These are phyloP conservation scores for Volvox africanus DNA, from an alignment of 139 green algal species.

Conservation along the genomic window DNA sequence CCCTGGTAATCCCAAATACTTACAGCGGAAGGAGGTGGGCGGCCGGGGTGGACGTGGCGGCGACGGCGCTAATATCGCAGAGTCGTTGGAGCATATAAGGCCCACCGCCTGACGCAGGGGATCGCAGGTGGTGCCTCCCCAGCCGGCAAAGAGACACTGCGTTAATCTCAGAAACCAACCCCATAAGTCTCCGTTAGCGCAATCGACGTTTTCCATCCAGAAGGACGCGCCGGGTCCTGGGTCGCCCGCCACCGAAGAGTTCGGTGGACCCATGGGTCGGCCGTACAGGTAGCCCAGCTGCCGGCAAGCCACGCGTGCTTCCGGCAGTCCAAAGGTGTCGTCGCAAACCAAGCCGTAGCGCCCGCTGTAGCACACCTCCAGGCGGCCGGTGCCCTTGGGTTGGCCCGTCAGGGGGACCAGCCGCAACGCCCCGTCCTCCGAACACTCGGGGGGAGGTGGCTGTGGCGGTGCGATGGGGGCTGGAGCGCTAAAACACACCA, in stretches of 20 bases:
- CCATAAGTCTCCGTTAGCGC: not conserved
- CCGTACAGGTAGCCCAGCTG: constrained; percentile 42
- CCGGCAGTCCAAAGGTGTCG: not conserved
- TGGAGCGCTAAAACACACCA: not conserved
- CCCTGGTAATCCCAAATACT: not conserved
- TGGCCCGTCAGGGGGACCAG: not conserved
- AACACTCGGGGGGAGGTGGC: constrained; percentile 25
- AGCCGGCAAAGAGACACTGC: constrained; percentile 27
- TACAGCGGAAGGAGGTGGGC: not conserved
- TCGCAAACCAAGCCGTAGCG: constrained; percentile 36
- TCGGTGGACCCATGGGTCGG: not conserved
- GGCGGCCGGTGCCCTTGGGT: not conserved
- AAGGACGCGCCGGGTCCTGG: not conserved
- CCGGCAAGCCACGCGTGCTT: constrained; percentile 39
- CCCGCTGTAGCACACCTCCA: constrained; percentile 45
- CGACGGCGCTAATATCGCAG: not conserved
- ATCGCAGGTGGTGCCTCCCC: constrained; percentile 1
- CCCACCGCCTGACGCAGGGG: not conserved
- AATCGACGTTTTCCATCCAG: constrained; percentile 29
- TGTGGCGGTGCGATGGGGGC: not conserved
- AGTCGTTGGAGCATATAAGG: constrained; percentile 19
- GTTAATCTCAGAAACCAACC: constrained; percentile 6
- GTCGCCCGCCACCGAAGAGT: not conserved
- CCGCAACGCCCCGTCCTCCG: constrained; percentile 21
- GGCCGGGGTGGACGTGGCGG: not conserved